Conservation (phyloP, 371 early-diverging fungal genomes). For the Mortierella sp. region DNA sequence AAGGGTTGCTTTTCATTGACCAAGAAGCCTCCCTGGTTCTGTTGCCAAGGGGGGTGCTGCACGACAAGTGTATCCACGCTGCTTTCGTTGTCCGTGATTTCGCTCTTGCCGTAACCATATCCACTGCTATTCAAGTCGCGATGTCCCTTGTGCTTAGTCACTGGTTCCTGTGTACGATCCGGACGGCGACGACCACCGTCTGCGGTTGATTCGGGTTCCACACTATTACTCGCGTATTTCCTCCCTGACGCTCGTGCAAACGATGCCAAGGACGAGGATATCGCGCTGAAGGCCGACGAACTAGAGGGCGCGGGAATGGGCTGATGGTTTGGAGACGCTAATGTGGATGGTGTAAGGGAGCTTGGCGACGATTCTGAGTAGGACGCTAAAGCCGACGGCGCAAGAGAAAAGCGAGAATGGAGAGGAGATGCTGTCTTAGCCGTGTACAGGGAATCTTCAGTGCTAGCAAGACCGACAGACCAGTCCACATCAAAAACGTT, state of each 20-base stretch:
- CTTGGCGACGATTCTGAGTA: background rate
- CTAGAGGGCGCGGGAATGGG: background rate
- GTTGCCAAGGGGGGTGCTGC: too few species aligned
- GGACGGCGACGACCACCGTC: too few species aligned
- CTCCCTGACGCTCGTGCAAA: background rate
- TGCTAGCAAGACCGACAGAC: slow-evolving; percentile 32
- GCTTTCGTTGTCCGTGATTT: too few species aligned
- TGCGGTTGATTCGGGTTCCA: too few species aligned
- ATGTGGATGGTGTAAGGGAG: background rate
- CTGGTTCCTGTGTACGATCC: too few species aligned
- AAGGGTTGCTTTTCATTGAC: background rate
- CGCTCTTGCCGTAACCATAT: too few species aligned
- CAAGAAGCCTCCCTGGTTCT: background rate
- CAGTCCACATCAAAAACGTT: slow-evolving; percentile 51
- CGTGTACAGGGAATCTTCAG: slow-evolving; percentile 36
- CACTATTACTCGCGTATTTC: too few species aligned
- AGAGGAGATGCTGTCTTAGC: slow-evolving; percentile 6
- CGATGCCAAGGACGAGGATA: slow-evolving; percentile 1
- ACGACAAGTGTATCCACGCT: too few species aligned
- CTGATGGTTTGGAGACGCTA: background rate
- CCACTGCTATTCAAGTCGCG: too few species aligned
- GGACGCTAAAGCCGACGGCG: background rate
- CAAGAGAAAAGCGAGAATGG: background rate
- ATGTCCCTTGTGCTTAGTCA: too few species aligned
- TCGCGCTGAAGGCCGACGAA: background rate